A percentile compares a stretch with the other conserved stretches of the same genome.
phyloP scores from a whole-genome alignment of 1,139 yeast species.

The Debaryomyces nepalensis region DNA sequence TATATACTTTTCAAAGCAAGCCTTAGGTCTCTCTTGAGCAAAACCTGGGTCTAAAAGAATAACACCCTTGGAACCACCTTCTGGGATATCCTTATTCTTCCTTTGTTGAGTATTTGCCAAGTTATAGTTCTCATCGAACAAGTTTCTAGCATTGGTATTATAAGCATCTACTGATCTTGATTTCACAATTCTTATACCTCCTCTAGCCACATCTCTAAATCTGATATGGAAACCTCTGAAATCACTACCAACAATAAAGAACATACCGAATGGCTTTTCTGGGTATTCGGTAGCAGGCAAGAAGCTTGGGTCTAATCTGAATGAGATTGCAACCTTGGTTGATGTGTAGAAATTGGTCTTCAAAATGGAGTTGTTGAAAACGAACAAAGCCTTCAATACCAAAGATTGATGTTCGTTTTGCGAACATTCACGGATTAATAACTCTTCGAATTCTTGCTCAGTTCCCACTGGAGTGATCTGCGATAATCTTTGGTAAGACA shows the following conservation, averaged over 20 bases:
- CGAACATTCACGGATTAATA: constrained; percentile 71
- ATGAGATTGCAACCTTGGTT: constrained; percentile 92
- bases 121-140: constrained; percentile 95
- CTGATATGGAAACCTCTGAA: constrained; percentile 97
- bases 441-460: constrained; percentile 73
- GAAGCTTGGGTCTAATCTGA: constrained; percentile 85
- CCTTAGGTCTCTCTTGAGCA: constrained; percentile 81
- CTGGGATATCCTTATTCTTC: constrained; percentile 97
- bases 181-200: constrained; percentile 95
- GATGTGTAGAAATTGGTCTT: constrained; percentile 95
- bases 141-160: constrained; percentile 80
- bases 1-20: constrained; percentile 90
- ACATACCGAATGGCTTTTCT: constrained; percentile 91
- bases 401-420: constrained; percentile 81
- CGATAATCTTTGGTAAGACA: constrained; percentile 86
- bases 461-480: constrained; percentile 76
- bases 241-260: constrained; percentile 93
- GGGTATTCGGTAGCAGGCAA: constrained; percentile 88
- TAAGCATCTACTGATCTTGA: constrained; percentile 87
- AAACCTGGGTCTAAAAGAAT: constrained; percentile 80
- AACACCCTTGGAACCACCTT: constrained; percentile 99
- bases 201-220: constrained; percentile 96
- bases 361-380: constrained; percentile 83
- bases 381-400: constrained; percentile 80
- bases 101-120: constrained; percentile 96